These are phyloP conservation scores for Botrytis elliptica DNA, from an alignment of 2,329 filamentous ascomycete species.

Conservation along the genomic window DNA sequence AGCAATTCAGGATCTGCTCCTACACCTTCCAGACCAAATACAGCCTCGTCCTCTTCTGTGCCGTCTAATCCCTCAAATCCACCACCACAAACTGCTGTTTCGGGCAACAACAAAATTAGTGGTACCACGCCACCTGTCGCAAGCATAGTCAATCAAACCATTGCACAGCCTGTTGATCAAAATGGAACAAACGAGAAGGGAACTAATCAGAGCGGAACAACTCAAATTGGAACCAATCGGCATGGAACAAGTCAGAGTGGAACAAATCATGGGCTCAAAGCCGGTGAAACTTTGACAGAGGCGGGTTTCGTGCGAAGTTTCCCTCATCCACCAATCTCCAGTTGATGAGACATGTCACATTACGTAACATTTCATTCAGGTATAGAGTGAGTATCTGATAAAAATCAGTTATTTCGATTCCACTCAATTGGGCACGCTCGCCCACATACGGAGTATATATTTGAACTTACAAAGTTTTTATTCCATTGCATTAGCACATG, in stretches of 20 bases:
- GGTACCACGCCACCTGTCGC: constrained; percentile 1
- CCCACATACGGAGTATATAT: constrained; percentile 3
- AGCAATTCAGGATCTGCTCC: constrained; percentile 31
- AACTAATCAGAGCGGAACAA: neutral
- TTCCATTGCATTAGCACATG: neutral
- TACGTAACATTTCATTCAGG: neutral
- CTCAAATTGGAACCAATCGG: neutral
- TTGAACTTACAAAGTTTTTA: neutral
- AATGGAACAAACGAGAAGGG: neutral
- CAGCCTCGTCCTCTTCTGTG: constrained; percentile 31
- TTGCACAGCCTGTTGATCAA: constrained; percentile 12
- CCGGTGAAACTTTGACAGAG: constrained; percentile 13
- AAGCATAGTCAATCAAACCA: neutral
- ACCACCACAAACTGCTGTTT: constrained; percentile 19
- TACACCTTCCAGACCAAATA: constrained; percentile 26
- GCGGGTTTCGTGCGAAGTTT: constrained; percentile 17
- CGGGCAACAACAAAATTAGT: neutral
- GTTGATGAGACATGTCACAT: neutral
- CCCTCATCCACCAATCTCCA: constrained; percentile 10
- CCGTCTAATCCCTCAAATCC: constrained; percentile 13
- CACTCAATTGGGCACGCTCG: neutral
- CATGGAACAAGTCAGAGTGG: neutral
- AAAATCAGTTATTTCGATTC: neutral
- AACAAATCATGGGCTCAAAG: constrained; percentile 7
- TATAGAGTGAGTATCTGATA: neutral